phyloP scores from a whole-genome alignment of 2,329 filamentous ascomycete species.

The Malbranchea cinnamomea region DNA sequence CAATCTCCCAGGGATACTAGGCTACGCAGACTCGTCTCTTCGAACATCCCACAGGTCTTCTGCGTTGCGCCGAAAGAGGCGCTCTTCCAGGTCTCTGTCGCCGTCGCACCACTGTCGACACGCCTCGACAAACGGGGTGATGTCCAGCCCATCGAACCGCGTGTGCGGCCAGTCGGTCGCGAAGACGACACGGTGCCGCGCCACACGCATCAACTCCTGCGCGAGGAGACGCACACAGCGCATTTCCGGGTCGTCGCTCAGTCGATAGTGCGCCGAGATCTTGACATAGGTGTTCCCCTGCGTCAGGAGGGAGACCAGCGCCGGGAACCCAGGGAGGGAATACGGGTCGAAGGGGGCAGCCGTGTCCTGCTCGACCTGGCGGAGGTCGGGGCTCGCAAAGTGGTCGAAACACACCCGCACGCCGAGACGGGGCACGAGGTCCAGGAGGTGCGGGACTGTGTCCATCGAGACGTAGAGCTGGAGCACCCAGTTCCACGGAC shows the following conservation, averaged over 20 bases:
- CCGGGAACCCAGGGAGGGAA: slow-evolving; percentile 34
- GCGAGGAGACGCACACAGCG: slow-evolving; percentile 35
- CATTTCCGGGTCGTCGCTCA: slow-evolving; percentile 32
- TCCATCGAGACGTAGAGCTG: slow-evolving; percentile 43
- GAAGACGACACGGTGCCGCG: slow-evolving; percentile 37
- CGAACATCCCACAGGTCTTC: slow-evolving; percentile 33
- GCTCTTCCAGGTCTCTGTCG: slow-evolving; percentile 30
- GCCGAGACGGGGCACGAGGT: slow-evolving; percentile 33
- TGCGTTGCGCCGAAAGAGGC: slow-evolving; percentile 42
- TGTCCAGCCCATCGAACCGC: slow-evolving; percentile 42
- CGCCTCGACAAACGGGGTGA: slow-evolving; percentile 38
- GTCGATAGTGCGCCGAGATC: slow-evolving; percentile 43
- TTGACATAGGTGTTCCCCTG: slow-evolving; percentile 41
- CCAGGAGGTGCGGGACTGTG: slow-evolving; percentile 34
- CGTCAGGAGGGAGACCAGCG: slow-evolving; percentile 33
- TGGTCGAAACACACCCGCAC: slow-evolving; percentile 46
- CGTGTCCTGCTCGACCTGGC: slow-evolving; percentile 9
- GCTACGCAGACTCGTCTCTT: not conserved
- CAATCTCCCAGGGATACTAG: too few species aligned
- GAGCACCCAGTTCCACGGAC: slow-evolving; percentile 40
- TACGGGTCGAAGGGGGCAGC: slow-evolving; percentile 25
- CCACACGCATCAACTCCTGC: slow-evolving; percentile 33
- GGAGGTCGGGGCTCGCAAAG: slow-evolving; percentile 37
- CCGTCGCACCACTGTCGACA: slow-evolving; percentile 39
- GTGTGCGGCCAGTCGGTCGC: slow-evolving; percentile 53